A percentile compares a stretch with the other conserved stretches of the same genome.
phyloP scores from a whole-genome alignment of 441 rosid genomes.

The Viola pubescens region DNA sequence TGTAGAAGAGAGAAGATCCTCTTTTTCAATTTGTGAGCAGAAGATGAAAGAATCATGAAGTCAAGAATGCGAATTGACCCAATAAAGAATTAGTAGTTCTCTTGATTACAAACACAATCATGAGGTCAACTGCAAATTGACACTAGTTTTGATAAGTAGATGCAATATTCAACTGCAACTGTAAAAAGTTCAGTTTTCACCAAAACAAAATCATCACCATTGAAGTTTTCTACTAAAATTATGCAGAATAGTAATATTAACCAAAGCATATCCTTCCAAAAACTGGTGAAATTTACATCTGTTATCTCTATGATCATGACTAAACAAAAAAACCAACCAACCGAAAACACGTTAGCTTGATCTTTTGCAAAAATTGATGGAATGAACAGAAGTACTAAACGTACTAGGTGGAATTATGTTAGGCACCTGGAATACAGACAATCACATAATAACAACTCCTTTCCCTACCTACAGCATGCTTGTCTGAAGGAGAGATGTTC shows the following conservation, averaged over 20 bases:
- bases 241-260: background rate
- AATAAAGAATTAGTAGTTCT: no score
- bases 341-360: conserved; percentile 20
- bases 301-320: conserved; percentile 19
- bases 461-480: background rate
- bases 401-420: conserved; percentile 8
- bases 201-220: no score
- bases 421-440: conserved; percentile 10
- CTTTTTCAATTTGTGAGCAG: background rate
- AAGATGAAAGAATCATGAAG: background rate
- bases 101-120: background rate
- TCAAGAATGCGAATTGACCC: no score
- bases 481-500: background rate
- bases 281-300: background rate
- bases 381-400: background rate
- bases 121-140: background rate
- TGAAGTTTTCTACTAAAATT: background rate
- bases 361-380: conserved; percentile 17
- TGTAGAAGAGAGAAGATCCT: background rate
- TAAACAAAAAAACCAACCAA: conserved; percentile 10
- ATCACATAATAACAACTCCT: conserved; percentile 10
- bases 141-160: background rate
- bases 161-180: no score
- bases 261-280: background rate
- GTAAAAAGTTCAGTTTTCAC: no score